phyloP scores from a whole-genome alignment of 352 stramenopile genomes.

The Pythium guiyangense region DNA sequence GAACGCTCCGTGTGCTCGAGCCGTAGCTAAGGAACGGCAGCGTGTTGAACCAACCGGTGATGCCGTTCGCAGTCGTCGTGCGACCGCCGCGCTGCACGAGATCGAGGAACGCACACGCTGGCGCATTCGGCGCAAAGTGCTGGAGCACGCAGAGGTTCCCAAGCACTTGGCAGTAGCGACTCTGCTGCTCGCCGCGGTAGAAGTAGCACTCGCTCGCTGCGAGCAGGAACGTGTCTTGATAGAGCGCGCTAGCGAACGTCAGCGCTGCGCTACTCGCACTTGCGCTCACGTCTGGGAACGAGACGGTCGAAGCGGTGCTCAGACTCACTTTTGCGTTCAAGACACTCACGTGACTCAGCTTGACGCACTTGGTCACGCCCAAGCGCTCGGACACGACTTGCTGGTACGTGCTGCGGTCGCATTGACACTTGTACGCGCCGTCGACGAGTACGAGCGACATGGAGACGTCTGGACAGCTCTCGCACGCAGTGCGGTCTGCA shows the following conservation, averaged over 20 bases:
- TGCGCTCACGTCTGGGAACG: conserved; percentile 35
- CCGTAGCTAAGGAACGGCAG: conserved; percentile 89
- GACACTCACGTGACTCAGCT: conserved; percentile 36
- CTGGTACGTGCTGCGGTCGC: conserved; percentile 44
- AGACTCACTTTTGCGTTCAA: conserved; percentile 51
- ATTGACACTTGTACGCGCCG: conserved; percentile 42
- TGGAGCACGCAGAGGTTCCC: conserved; percentile 93
- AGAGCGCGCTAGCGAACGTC: conserved; percentile 46
- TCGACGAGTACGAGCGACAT: conserved; percentile 55
- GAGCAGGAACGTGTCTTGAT: conserved; percentile 76
- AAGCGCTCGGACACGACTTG: conserved; percentile 37
- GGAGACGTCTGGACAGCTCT: conserved; percentile 59
- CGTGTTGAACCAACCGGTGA: conserved; percentile 64
- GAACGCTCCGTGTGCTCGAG: conserved; percentile 46
- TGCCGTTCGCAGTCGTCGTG: conserved; percentile 32
- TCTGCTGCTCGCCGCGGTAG: conserved; percentile 64
- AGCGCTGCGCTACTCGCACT: conserved; percentile 22
- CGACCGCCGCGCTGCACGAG: conserved; percentile 61
- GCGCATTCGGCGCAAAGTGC: conserved; percentile 62
- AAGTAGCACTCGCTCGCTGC: conserved; percentile 85
- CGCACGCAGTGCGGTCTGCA: conserved; percentile 42
- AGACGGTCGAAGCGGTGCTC: conserved; percentile 23
- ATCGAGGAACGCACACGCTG: conserved; percentile 74
- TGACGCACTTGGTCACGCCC: conserved; percentile 34
- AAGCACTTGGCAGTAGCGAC: conserved; percentile 84